Evolutionary conservation across 2,329 filamentous ascomycete genomes (phyloP), one percentile per base, ranked within the genome.

Genomic region (Calonectria pauciramosa): DNA sequence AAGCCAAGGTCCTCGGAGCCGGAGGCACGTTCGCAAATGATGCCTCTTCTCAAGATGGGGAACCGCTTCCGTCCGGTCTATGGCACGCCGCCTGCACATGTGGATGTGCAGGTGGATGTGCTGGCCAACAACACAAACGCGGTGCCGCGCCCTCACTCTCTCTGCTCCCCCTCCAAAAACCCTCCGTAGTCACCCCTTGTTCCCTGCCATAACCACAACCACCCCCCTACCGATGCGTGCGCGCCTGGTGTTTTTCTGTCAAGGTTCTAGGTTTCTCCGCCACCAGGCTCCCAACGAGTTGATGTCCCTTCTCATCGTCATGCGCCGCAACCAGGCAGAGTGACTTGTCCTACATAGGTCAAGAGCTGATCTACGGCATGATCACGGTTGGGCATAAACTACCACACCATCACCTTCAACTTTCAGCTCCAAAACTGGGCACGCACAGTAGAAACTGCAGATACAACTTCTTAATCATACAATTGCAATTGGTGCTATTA

Each of bases 221-320:
- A 32, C 44, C 44, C 34, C 30, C 54, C 16, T 28, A 41, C 56
- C 34, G 56, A 63, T 63, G 56, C 36, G 34, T 63, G 36, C 34
- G 54, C 54, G 14, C 34, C 56, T 60, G 16, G 30, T 44, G 49
- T 32, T 32, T 73, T 54, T 30, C 28, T 36, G 18, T 60, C 63
- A 51, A 67, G 75, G 73, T 75, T 76, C 75, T 10, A 69, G 75
- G 72, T 71, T 75, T 32, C 26, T 60, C 32, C 14, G 23, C 30
- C 59, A 44, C 26, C 54, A 52, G 52, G 52, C 38, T 59, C 54
- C 63, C 68, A 63, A 70, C 74, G 74, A 80, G 77, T 76, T 75
- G 70, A 68, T 80, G 65, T 71, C 78, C 71, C 67, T 77, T 72
- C 73, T 70, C 70, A 47, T 68, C 70, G 36, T 66, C 69, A 69